phyloP scores from a whole-genome alignment of 768 basidiomycete genomes.

The Mycena filopes region DNA sequence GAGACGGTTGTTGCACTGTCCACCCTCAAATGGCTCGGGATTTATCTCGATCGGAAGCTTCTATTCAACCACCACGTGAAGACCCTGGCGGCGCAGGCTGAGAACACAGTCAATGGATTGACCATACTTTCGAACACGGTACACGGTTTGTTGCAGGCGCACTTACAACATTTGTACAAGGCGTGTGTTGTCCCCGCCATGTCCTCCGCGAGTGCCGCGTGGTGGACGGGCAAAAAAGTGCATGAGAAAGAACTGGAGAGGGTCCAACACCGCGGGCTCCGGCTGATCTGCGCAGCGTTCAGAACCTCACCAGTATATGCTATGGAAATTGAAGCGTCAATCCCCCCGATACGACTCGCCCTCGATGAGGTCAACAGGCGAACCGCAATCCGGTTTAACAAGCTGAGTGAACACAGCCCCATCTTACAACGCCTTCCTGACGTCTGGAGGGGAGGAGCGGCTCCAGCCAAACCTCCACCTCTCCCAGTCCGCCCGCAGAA shows the following conservation, averaged over 20 bases:
- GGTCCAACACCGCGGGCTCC: conserved; percentile 42
- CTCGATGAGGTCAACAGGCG: conserved; percentile 21
- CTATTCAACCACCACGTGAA: conserved; percentile 45
- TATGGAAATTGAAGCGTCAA: conserved; percentile 43
- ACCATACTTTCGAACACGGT: conserved; percentile 49
- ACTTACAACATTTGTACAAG: conserved; percentile 41
- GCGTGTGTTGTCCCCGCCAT: conserved; percentile 45
- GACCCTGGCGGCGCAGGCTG: conserved; percentile 36
- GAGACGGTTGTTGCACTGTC: conserved; percentile 16
- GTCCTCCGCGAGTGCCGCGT: conserved; percentile 45
- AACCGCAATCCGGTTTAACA: conserved; percentile 39
- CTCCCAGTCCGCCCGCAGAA: conserved; percentile 22
- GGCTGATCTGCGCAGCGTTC: conserved; percentile 47
- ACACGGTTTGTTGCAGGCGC: conserved; percentile 43
- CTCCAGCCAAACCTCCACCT: conserved; percentile 32
- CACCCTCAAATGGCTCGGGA: conserved; percentile 46
- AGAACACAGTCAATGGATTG: conserved; percentile 36
- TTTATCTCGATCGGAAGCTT: conserved; percentile 46
- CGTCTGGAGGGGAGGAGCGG: conserved; percentile 28
- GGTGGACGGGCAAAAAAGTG: conserved; percentile 43
- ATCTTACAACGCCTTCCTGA: conserved; percentile 35
- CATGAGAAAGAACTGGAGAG: conserved; percentile 38
- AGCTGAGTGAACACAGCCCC: conserved; percentile 33
- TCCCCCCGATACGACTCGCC: conserved; percentile 41
- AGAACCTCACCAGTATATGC: conserved; percentile 43